These are phyloP conservation scores for Chaetoceros muelleri DNA, from an alignment of 108 stramenopile genomes.

Conservation along the genomic window DNA sequence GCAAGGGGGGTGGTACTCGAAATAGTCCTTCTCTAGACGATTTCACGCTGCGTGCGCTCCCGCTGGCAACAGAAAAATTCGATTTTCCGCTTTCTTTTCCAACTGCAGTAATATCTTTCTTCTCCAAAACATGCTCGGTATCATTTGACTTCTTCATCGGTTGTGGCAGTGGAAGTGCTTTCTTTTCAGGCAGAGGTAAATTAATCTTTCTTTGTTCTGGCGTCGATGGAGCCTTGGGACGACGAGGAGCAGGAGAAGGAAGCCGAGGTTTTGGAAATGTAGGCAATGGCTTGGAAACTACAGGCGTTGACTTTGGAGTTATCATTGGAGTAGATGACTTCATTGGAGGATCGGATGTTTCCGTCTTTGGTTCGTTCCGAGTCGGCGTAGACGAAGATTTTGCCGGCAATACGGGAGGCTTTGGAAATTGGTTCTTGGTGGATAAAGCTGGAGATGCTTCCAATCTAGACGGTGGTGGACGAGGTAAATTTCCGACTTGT, in stretches of 20 bases:
- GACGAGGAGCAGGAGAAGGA: neutral
- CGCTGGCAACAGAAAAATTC: too few relatives aligned
- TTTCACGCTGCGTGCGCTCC: too few relatives aligned
- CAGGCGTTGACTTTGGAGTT: neutral
- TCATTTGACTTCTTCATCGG: neutral
- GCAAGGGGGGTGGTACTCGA: neutral
- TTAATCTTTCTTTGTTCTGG: neutral
- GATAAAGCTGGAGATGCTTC: neutral
- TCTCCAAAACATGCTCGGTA: too few relatives aligned
- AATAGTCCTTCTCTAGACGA: neutral
- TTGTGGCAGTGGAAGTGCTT: neutral
- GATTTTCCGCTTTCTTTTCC: neutral
- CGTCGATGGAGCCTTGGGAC: neutral
- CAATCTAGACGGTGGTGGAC: neutral
- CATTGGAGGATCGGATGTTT: neutral
- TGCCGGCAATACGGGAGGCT: neutral
- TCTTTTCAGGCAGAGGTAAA: neutral
- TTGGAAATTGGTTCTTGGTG: neutral
- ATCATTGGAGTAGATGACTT: neutral
- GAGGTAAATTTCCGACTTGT: too few relatives aligned
- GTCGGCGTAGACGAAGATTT: neutral
- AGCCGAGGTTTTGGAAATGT: neutral
- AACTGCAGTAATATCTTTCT: neutral
- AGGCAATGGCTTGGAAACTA: neutral
- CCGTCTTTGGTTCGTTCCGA: neutral